A percentile compares a stretch with the other conserved stretches of the same genome.
Evolutionary conservation across 1,284 basidiomycete genomes (phyloP).

Genomic region (Tylopilus orsonianus): DNA sequence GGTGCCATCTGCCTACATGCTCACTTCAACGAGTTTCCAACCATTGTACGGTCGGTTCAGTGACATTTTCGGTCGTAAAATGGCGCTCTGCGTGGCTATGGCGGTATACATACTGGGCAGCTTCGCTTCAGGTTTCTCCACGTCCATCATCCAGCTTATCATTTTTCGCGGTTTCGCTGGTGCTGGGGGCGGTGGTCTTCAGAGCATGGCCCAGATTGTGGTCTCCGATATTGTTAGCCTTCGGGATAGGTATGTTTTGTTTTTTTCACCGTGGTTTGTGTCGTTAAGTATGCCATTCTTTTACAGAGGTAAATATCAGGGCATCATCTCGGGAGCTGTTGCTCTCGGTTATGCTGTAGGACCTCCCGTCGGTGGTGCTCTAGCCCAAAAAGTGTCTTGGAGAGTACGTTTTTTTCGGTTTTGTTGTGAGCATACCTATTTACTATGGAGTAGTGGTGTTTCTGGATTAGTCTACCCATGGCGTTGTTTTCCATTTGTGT

Average conservation of each 20-base stretch:
- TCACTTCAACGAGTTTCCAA: slow-evolving; percentile 68
- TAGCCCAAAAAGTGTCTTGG: slow-evolving; percentile 62
- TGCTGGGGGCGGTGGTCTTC: slow-evolving; percentile 66
- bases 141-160: slow-evolving; percentile 69
- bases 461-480: slow-evolving; percentile 68
- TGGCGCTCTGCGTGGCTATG: slow-evolving; percentile 58
- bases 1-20: slow-evolving; percentile 67
- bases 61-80: slow-evolving; percentile 78
- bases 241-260: slow-evolving; percentile 48
- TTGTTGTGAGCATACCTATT: not conserved
- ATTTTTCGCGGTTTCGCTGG: slow-evolving; percentile 70
- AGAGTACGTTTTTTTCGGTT: slow-evolving; percentile 39
- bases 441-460: slow-evolving; percentile 48
- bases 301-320: slow-evolving; percentile 62
- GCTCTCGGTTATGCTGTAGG: slow-evolving; percentile 49
- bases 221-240: slow-evolving; percentile 65
- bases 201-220: slow-evolving; percentile 65
- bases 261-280: not conserved
- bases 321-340: slow-evolving; percentile 55
- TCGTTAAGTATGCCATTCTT: not conserved
- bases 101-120: slow-evolving; percentile 63
- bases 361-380: slow-evolving; percentile 57
- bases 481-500: slow-evolving; percentile 52
- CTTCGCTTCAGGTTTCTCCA: slow-evolving; percentile 57
- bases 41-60: slow-evolving; percentile 65